These are phyloP conservation scores for Mesembryanthemum crystallinum DNA, from an alignment of 148 eudicot genomes.

Conservation along the genomic window DNA sequence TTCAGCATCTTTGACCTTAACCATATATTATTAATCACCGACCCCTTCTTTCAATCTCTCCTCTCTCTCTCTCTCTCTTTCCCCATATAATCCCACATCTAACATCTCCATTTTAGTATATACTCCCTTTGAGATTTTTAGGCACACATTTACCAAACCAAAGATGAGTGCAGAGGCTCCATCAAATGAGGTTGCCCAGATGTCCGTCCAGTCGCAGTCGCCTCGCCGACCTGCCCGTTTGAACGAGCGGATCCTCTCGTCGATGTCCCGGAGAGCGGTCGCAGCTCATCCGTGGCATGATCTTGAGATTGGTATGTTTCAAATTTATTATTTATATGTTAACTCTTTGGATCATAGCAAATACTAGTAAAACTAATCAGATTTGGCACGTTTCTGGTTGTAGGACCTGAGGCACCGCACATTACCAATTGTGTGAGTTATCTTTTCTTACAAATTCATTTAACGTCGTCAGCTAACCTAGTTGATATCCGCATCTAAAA, in stretches of 20 bases:
- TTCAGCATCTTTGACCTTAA: conserved; percentile 11
- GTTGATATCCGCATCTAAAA: not conserved
- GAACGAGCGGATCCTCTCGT: conserved; percentile 60
- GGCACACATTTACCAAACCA: not conserved
- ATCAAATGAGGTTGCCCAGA: not conserved
- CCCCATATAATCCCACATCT: conserved; percentile 10
- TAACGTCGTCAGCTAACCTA: not conserved
- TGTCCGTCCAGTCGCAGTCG: not conserved
- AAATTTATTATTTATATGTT: not conserved
- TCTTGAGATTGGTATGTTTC: conserved; percentile 57
- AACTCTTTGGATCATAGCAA: too few species aligned
- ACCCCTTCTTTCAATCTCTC: not conserved
- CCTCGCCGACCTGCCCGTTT: conserved; percentile 20
- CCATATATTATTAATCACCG: conserved; percentile 7
- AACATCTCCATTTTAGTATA: not conserved
- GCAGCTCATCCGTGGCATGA: conserved; percentile 86
- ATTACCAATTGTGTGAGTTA: conserved; percentile 48
- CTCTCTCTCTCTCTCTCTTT: not conserved
- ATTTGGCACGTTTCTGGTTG: not conserved
- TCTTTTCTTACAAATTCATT: not conserved
- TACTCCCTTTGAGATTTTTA: conserved; percentile 9
- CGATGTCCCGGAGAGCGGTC: conserved; percentile 52
- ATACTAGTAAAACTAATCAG: not conserved
- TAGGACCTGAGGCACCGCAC: conserved; percentile 58
- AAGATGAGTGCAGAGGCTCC: not conserved